A percentile compares a stretch with the other conserved stretches of the same genome.
phyloP scores from a whole-genome alignment of 2,329 filamentous ascomycete species.

The Ophiostoma australiae region DNA sequence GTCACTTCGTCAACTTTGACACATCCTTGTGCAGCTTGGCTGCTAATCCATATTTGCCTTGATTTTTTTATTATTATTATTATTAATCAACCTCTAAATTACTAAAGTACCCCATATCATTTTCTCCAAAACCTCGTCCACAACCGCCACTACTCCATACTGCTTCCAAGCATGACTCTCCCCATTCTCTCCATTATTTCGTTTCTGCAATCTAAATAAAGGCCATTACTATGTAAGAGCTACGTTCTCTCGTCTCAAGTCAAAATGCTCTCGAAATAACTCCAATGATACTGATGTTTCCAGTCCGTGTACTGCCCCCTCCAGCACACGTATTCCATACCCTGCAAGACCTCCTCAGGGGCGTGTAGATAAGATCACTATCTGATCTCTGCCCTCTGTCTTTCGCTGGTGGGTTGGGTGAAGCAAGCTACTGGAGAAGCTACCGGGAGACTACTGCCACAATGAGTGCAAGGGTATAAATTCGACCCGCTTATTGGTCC shows the following conservation, averaged over 20 bases:
- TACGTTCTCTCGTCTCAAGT: not conserved
- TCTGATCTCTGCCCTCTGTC: not conserved
- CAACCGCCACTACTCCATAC: not conserved
- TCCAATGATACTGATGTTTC: not conserved
- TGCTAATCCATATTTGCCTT: not conserved
- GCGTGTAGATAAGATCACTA: not conserved
- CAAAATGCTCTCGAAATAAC: not conserved
- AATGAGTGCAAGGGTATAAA: constrained; percentile 1
- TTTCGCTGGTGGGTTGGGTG: not conserved
- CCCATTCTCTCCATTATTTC: not conserved
- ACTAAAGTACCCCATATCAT: not conserved
- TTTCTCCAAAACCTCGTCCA: not conserved
- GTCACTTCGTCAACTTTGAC: not conserved
- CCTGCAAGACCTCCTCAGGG: not conserved
- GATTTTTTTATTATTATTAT: not conserved
- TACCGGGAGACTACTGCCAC: not conserved
- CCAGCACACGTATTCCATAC: not conserved
- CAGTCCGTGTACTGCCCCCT: not conserved
- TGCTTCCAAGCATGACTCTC: not conserved
- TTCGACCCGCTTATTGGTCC: not conserved
- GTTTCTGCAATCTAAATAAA: constrained; percentile 1
- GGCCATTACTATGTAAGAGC: not conserved
- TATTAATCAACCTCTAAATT: not conserved
- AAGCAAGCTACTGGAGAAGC: not conserved
- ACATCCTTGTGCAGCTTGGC: not conserved